Evolutionary conservation across 2,329 filamentous ascomycete species (phyloP), one percentile per base, ranked within the genome.

Genomic region (Escovopsis weberi): DNA sequence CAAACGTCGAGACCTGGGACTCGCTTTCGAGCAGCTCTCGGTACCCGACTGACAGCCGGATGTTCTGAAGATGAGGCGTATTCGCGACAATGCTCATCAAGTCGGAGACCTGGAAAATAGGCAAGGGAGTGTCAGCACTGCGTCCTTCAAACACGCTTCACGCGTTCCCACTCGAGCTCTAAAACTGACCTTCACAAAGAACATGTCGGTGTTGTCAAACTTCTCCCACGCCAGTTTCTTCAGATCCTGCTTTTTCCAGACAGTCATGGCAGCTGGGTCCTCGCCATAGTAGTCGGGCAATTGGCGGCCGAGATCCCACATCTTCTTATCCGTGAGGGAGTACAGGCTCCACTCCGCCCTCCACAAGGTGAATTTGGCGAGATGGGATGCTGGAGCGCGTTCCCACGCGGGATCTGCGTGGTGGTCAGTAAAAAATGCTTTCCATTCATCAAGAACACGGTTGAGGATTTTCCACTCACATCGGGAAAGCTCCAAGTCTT

Each of bases 341-440:
- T 78, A 80, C 37, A 70, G 65, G 33, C 69, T 66, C 43, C 69
- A 66, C 50, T 78, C 73, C 4, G 75, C 63, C 38, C 69, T 67
- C 75, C 75, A 80, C n/a, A 81, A 64, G 18, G 68, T 64, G 37
- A 62, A 57, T 54, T 81, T 82, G 2, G 74, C 74, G 39, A 75
- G 58, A 9, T 52, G 53, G 1, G 72, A 70, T 10, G 69, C 71
- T 11, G 72, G 69, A 15, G 69, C 60, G 12, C 67, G 72, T 44
- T 73, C 67, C 78, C 77, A 81, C 1, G 66, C 66, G 15, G 75
- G 69, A 52, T 78, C 74, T 78, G 44, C 1, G 48, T 12, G 6
- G 6, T 2, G 11, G 33, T 49, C 41, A 46, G 53, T 40, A 12
- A 12, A 38, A 11, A 11, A 19, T 7, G 3, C 18, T 26, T 12